phyloP scores from a whole-genome alignment of 176 grass and related monocot species.

The Triticum dicoccoides region DNA sequence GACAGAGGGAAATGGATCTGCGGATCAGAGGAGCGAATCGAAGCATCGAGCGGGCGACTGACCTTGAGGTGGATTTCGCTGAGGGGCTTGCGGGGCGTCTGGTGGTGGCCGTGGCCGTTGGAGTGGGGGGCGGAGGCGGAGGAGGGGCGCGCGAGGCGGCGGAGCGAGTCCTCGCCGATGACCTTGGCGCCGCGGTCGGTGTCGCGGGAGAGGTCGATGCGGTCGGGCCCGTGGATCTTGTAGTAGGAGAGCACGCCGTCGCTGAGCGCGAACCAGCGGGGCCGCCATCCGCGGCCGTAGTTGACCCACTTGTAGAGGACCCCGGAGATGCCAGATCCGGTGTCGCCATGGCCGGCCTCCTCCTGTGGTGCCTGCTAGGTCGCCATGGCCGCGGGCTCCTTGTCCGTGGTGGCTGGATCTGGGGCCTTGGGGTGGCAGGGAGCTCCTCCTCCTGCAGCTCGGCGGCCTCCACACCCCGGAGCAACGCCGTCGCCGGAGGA shows the following conservation, averaged over 20 bases:
- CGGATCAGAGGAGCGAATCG: constrained; percentile 17
- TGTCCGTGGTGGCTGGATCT: no score
- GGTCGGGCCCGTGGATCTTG: constrained; percentile 98
- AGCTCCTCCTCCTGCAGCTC: no score
- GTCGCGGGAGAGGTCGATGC: constrained; percentile 77
- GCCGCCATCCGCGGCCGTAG: constrained; percentile 92
- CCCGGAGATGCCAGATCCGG: constrained; percentile 90
- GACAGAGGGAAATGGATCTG: constrained; percentile 42
- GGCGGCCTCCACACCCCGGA: no score
- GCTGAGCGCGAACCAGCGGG: constrained; percentile 83
- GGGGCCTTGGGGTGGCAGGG: no score
- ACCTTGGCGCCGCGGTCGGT: constrained; percentile 83
- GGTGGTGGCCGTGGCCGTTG: constrained; percentile 52
- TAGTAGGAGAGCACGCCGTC: constrained; percentile 98
- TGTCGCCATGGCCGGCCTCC: no score
- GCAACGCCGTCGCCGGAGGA: no score
- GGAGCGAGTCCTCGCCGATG: constrained; percentile 84
- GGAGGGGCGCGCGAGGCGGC: constrained; percentile 48
- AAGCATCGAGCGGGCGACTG: background rate
- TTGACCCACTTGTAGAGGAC: constrained; percentile 98
- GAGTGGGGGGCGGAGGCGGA: background rate
- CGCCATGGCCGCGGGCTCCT: no score
- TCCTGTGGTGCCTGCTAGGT: no score
- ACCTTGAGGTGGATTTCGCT: constrained; percentile 98
- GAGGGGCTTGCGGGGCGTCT: constrained; percentile 57